A percentile compares a stretch with the other conserved stretches of the same genome.
Conservation (phyloP, 805 yeast species). For the Candida lessepsii region DNA sequence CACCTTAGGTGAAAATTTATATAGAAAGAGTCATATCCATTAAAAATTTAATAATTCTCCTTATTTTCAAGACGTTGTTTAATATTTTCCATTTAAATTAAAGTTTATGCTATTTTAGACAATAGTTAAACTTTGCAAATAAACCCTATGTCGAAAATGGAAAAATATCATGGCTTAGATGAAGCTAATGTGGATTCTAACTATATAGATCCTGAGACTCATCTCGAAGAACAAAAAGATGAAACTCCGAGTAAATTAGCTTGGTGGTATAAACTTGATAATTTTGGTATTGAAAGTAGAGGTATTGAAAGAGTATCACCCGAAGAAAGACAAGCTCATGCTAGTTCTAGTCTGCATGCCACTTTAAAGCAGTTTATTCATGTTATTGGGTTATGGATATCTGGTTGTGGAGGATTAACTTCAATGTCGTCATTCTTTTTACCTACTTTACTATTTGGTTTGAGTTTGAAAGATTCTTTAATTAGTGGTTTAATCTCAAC, state of each 20-base stretch:
- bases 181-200: background rate
- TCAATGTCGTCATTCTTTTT: conserved; percentile 38
- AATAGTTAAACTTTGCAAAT: no score
- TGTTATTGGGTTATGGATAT: conserved; percentile 37
- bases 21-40: background rate
- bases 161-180: background rate
- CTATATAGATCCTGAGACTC: background rate
- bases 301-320: conserved; percentile 36
- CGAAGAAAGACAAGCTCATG: conserved; percentile 22
- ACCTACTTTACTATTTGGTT: conserved; percentile 28
- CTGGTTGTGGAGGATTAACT: conserved; percentile 40
- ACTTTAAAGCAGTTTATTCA: conserved; percentile 22
- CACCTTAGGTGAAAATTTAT: background rate
- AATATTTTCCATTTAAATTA: no score
- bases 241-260: conserved; percentile 11
- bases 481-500: conserved; percentile 30
- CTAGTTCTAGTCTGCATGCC: conserved; percentile 8
- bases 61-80: no score
- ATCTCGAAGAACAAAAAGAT: background rate
- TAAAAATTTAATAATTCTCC: no score
- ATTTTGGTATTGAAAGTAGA: conserved; percentile 31
- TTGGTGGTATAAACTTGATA: conserved; percentile 25
- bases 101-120: no score
- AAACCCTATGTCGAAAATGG: background rate
- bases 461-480: conserved; percentile 26